Conservation (phyloP, 805 yeast species). For the Komagataella phaffii region DNA sequence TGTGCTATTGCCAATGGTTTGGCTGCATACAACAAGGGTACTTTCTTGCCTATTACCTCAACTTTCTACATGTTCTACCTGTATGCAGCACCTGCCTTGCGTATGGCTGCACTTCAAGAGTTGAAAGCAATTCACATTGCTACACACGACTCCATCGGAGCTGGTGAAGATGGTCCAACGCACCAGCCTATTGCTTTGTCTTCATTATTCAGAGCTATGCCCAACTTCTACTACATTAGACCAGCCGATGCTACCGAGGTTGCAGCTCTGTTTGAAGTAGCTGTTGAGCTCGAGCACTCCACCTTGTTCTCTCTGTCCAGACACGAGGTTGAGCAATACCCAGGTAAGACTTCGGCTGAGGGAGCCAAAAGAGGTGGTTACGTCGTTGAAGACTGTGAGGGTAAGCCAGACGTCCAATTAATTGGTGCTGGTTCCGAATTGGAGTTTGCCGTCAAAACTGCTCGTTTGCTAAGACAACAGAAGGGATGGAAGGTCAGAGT, state of each 20-base stretch:
- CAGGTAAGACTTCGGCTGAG: slow-evolving; percentile 10
- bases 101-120: slow-evolving; percentile 33
- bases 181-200: slow-evolving; percentile 42
- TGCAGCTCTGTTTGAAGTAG: slow-evolving; percentile 29
- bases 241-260: slow-evolving; percentile 42
- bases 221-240: slow-evolving; percentile 34
- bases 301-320: slow-evolving; percentile 16
- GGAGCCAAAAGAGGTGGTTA: slow-evolving; percentile 17
- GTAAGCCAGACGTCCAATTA: slow-evolving; percentile 11
- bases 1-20: slow-evolving; percentile 18
- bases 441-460: slow-evolving; percentile 17
- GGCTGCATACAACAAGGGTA: slow-evolving; percentile 18
- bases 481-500: slow-evolving; percentile 14
- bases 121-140: slow-evolving; percentile 36
- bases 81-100: slow-evolving; percentile 38
- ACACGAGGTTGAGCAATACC: slow-evolving; percentile 15
- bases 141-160: slow-evolving; percentile 44
- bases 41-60: slow-evolving; percentile 20
- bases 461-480: slow-evolving; percentile 8
- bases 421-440: slow-evolving; percentile 18
- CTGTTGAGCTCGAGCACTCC: slow-evolving; percentile 10
- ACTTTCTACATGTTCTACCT: slow-evolving; percentile 22
- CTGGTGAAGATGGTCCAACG: slow-evolving; percentile 46
- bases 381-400: slow-evolving; percentile 9
- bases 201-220: slow-evolving; percentile 37